Evolutionary conservation across 1,284 basidiomycete species (phyloP), one percentile per base, ranked within the genome.

Genomic region (Schizophyllum commune): DNA sequence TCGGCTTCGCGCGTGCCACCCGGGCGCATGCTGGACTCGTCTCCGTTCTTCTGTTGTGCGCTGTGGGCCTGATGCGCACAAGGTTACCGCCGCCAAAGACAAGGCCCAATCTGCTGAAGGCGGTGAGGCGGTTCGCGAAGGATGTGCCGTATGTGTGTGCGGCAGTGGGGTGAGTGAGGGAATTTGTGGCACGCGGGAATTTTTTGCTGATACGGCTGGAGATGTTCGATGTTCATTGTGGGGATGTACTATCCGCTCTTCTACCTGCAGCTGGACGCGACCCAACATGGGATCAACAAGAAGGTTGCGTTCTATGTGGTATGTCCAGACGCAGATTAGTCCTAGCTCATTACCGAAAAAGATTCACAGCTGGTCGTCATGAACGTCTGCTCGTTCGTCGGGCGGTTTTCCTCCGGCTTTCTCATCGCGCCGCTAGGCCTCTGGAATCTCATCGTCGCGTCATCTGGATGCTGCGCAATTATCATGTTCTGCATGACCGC

Each of bases 341-440:
- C n/a, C n/a, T n/a, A n/a, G n/a, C n/a, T n/a, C n/a, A n/a, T n/a
- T n/a, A n/a, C n/a, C n/a, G n/a, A n/a, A n/a, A n/a, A n/a, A n/a
- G n/a, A n/a, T n/a, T n/a, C n/a, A n/a, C 59, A 74, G 73, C 68
- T 74, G 20, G 70, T 71, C 4, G 72, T 75, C 39, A 63, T 74
- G 62, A 75, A 72, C 65, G 67, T 63, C 7, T 62, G 68, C 3
- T 68, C 66, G 19, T 65, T 72, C 56, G 21, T 71, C 7, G 73
- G 74, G 1, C 67, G 74, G 6, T 60, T 72, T 2, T 60, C 64
- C n/a, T 66, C 73, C 4, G 70, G 71, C 1, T 61, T 74, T 33
- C 52, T 74, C 17, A 68, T 68, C 1, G 63, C 69, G 20, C 58
- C 57, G 32, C 56, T 70, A 17, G 73, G 72, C 5, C 62, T 70